Evolutionary conservation across 306 rosid species (phyloP).

Genomic region (Cyclanthera cordifolia): DNA sequence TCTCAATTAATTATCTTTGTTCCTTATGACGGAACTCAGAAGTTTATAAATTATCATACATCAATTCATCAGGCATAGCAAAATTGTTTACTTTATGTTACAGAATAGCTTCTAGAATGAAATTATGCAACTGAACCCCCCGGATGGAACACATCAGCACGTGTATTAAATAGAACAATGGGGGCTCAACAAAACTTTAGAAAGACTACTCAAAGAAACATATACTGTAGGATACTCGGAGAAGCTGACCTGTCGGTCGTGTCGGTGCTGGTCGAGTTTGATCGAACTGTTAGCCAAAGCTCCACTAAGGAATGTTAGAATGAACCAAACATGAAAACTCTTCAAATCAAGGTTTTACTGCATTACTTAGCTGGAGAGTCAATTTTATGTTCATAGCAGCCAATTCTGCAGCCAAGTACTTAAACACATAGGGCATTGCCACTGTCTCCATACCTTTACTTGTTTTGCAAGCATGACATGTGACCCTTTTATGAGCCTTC

Average conservation of each 20-base stretch:
- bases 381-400: constrained; percentile 90
- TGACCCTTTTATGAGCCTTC: constrained; percentile 45
- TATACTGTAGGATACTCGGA: not conserved
- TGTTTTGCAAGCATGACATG: constrained; percentile 57
- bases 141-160: not conserved
- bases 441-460: constrained; percentile 89
- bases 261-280: not conserved
- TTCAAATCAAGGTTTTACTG: constrained; percentile 21
- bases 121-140: not conserved
- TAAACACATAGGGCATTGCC: constrained; percentile 84
- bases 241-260: not conserved
- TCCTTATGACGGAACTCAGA: not conserved
- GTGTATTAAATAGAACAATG: not conserved
- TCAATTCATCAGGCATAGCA: not conserved
- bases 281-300: not conserved
- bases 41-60: not conserved
- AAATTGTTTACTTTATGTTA: not conserved
- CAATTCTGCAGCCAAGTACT: constrained; percentile 83
- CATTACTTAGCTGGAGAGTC: constrained; percentile 51
- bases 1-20: no score
- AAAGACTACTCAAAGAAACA: not conserved
- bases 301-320: not conserved
- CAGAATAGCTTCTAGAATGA: not conserved
- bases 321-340: not conserved
- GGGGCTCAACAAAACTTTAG: not conserved